Base-by-base conservation (phyloP, 495 filamentous ascomycete species). In the Penicillium flavigenum region DNA sequence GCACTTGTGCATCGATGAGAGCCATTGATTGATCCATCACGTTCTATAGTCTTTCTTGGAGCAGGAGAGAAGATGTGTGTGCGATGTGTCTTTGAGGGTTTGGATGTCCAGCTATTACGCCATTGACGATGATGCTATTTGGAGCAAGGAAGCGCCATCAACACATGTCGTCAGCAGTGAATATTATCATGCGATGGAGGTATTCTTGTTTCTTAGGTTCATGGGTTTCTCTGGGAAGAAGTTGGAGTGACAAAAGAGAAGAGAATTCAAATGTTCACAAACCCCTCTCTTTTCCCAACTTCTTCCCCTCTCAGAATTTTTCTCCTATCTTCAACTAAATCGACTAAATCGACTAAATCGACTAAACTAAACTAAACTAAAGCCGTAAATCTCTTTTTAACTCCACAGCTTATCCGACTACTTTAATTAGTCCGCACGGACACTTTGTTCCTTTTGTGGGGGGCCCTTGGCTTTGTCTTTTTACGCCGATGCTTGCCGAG, bases 1-100 rank as follows among this genome's bases (percentile, higher is more conserved):
- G 77, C 56, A 83, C 78, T 65, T 81, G 75, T 47, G 80, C 81
- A 59, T 79, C 77, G 63, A 81, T 80, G 43, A 82, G 66, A 49
- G 72, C 71, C 57, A 77, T 63, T 17, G 77, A 80, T 58, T 73
- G 71, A 47, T 79, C 76, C 77, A 82, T 34, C 11, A 4, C 10
- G 31, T 8, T 0, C 2, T 39, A 29, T 29, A 29, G 27, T n/a
- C 6, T 29, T n/a, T 3, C 5, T 39, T 39, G 36, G n/a, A 39
- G 36, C n/a, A 16, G n/a, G 14, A 16, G 34, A 38, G 34, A 38
- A n/a, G 34, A n/a, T 7, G 34, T 38, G 14, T 26, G 5, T 5
- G 24, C 9, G 14, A 31, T 31, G 9, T 31, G 9, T 9, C 29
- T 31, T 31, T 10, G 7, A 1, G 29, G 29, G 1, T 38, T 14